Base-by-base conservation (phyloP, 306 rosid species). In the barrel medic (Medicago truncatula) region DNA sequence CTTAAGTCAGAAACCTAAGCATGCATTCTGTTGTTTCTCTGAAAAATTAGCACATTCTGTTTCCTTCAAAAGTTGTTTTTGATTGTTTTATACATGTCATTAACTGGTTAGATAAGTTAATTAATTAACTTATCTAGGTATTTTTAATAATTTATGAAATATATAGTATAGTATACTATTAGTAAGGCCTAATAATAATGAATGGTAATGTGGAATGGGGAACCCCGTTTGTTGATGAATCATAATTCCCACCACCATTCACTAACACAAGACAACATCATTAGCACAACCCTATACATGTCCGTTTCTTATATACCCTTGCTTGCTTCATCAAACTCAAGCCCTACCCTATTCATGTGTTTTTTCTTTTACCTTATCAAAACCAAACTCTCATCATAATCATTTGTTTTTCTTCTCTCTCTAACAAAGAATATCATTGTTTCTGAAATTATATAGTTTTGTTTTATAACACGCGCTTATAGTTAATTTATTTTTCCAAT, bases 181-280 rank as follows among this genome's bases (percentile, higher is more conserved):
- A 54, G 4, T 28, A 28, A 18, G 73, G 13, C 18, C 68, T 53
- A 13, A 78, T 59, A 68, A 71, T 69, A 58, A 73, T 73, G 53
- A 66, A 75, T 74, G 34, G 60, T 76, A 78, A 75, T 82, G 73
- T 62, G 83, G 71, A 81, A 80, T 80, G 81, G 72, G 84, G 80
- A 92, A 89, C 90, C 92, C 94, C 91, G 93, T 90, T 90, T 44
- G 84, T 71, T 75, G 86, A 82, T 76, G 88, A 86, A 93, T 93
- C 84, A 93, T 61, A 61, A 34, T 93, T 88, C 83, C 81, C 53
- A 84, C 82, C 53, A 84, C 92, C 97, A 87, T 89, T 90, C 93
- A 84, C 88, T 84, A 83, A 81, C 93, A 86, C 98, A 87, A 89
- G 98, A 89, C 98, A 90, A 49, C 95, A 93, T 93, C 86, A 93